These are phyloP conservation scores for Teunomyces lycoperdinae DNA, from an alignment of 805 yeast genomes.

Conservation along the genomic window DNA sequence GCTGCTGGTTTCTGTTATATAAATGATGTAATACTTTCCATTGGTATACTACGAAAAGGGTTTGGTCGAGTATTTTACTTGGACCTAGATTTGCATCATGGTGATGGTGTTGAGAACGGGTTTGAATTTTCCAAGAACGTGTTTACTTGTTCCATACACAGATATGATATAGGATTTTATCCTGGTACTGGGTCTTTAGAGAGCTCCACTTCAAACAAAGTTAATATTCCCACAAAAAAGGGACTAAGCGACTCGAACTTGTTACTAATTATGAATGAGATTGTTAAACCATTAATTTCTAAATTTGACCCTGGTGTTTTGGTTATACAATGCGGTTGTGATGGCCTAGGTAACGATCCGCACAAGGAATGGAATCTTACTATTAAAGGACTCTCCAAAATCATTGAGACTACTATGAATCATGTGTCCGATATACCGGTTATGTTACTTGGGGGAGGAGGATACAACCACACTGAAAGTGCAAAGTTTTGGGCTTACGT, in stretches of 20 bases:
- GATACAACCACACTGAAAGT: slow-evolving; percentile 60
- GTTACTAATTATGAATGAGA: slow-evolving; percentile 30
- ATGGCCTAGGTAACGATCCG: slow-evolving; percentile 66
- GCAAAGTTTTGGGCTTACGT: slow-evolving; percentile 59
- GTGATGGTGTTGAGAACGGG: slow-evolving; percentile 75
- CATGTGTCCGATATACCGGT: slow-evolving; percentile 29
- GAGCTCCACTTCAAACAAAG: slow-evolving; percentile 30
- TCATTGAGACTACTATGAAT: slow-evolving; percentile 27
- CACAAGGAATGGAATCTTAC: slow-evolving; percentile 69
- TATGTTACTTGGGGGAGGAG: slow-evolving; percentile 73
- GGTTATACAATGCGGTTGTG: slow-evolving; percentile 71
- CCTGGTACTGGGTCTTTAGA: slow-evolving; percentile 63
- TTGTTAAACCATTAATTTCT: slow-evolving; percentile 42
- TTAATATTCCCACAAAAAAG: slow-evolving; percentile 55
- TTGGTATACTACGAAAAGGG: slow-evolving; percentile 46
- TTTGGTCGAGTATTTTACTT: slow-evolving; percentile 54
- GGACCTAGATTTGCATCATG: slow-evolving; percentile 77
- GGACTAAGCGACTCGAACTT: slow-evolving; percentile 54
- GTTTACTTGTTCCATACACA: slow-evolving; percentile 60
- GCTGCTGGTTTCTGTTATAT: slow-evolving; percentile 75
- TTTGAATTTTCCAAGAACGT: slow-evolving; percentile 56
- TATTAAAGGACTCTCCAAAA: slow-evolving; percentile 44
- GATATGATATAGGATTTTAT: slow-evolving; percentile 63
- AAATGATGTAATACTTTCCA: slow-evolving; percentile 63
- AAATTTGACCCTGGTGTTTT: slow-evolving; percentile 48